A percentile compares a stretch with the other conserved stretches of the same genome.
These are phyloP conservation scores for Pyropia haitanensis DNA, from an alignment of 23 red algal genomes.

Conservation along the genomic window DNA sequence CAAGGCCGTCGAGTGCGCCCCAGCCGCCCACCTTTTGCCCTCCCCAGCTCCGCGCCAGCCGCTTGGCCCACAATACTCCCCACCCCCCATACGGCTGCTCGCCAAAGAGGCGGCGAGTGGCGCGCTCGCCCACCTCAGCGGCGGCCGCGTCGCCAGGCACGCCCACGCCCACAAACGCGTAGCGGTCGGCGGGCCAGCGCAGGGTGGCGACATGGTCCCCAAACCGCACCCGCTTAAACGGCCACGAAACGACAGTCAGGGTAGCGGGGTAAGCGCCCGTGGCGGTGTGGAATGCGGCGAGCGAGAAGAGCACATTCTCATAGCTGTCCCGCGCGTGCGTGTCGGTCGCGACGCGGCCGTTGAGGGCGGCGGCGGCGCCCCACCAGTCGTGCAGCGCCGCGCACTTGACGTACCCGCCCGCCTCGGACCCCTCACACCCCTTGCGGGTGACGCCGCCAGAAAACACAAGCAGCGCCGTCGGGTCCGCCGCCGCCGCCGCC, in stretches of 20 bases:
- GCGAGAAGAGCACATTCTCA: constrained; percentile 72
- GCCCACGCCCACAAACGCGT: constrained; percentile 42
- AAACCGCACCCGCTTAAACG: constrained; percentile 54
- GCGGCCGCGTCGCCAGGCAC: constrained; percentile 5
- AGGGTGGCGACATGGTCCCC: constrained; percentile 26
- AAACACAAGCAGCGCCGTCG: constrained; percentile 43
- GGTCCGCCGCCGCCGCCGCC: constrained; percentile 25
- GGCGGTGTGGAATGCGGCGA: constrained; percentile 51
- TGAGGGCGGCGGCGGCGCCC: constrained; percentile 18
- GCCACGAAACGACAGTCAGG: constrained; percentile 47
- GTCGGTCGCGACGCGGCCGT: constrained; percentile 40
- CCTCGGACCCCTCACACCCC: constrained; percentile 33
- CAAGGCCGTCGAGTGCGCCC: too few relatives aligned
- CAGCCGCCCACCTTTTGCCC: too few relatives aligned
- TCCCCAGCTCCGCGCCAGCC: too few relatives aligned
- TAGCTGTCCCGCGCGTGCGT: constrained; percentile 68
- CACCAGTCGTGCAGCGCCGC: constrained; percentile 30
- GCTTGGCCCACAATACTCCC: too few relatives aligned
- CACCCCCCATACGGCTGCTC: constrained; percentile 12
- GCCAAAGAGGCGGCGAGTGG: constrained; percentile 14
- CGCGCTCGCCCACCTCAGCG: constrained; percentile 7
- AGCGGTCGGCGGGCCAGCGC: constrained; percentile 22
- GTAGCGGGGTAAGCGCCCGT: constrained; percentile 16
- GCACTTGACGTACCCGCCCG: constrained; percentile 39
- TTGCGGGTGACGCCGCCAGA: constrained; percentile 57